phyloP scores from a whole-genome alignment of 2,329 filamentous ascomycete genomes.

The Beauveria sp. region DNA sequence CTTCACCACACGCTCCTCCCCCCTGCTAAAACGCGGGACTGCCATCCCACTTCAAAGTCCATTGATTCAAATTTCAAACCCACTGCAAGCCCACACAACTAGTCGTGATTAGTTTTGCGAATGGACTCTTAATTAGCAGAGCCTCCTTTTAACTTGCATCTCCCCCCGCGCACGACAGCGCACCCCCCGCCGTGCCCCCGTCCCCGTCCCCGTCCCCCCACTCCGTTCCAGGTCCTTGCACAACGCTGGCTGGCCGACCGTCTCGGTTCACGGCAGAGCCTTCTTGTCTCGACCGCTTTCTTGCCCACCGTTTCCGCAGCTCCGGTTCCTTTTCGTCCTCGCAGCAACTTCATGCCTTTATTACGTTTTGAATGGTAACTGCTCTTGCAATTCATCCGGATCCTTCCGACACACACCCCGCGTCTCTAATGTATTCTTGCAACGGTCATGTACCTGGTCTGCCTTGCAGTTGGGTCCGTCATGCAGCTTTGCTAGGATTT shows the following conservation, averaged over 20 bases:
- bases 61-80: not conserved
- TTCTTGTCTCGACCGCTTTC: not conserved
- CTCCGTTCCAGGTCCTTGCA: not conserved
- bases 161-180: not conserved
- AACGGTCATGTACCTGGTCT: not conserved
- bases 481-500: not conserved
- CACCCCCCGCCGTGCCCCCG: not conserved
- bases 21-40: not conserved
- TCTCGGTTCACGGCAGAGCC: constrained; percentile 8
- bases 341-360: not conserved
- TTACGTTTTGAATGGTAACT: constrained; percentile 1
- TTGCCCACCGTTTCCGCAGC: not conserved
- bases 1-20: not conserved
- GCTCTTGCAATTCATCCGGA: not conserved
- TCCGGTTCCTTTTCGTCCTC: constrained; percentile 10
- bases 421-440: not conserved
- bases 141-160: too few species aligned
- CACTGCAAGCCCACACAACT: not conserved
- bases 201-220: not conserved
- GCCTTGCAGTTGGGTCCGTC: not conserved
- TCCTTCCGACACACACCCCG: not conserved
- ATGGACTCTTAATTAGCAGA: too few species aligned
- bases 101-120: too few species aligned
- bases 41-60: not conserved
- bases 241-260: not conserved